Conservation (phyloP, 352 stramenopile genomes). For the Phytophthora chlamydospora region DNA sequence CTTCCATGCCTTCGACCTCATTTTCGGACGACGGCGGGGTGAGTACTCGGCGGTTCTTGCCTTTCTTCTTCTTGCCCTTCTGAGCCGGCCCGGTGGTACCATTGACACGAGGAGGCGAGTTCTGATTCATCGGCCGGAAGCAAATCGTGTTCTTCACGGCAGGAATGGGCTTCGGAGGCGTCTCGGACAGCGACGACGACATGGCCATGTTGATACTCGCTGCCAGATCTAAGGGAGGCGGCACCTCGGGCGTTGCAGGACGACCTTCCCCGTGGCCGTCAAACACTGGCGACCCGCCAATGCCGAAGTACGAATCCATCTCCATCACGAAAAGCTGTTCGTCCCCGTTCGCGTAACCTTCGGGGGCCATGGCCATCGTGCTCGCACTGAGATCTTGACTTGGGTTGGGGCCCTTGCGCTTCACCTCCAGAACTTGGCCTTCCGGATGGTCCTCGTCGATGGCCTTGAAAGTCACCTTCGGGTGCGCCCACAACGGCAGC, state of each 20-base stretch:
- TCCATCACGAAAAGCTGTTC: constrained; percentile 86
- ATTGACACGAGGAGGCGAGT: constrained; percentile 9
- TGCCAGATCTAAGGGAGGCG: constrained; percentile 59
- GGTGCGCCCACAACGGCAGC: constrained; percentile 77
- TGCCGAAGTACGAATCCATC: constrained; percentile 88
- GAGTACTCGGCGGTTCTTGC: constrained; percentile 27
- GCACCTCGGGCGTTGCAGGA: constrained; percentile 45
- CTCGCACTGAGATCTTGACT: constrained; percentile 42
- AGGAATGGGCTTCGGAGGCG: constrained; percentile 34
- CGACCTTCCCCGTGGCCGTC: constrained; percentile 35
- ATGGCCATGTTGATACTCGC: constrained; percentile 85
- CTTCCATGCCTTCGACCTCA: constrained; percentile 32
- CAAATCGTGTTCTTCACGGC: constrained; percentile 46
- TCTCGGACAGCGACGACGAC: constrained; percentile 61
- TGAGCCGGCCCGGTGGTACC: constrained; percentile 24
- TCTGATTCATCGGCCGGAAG: constrained; percentile 30
- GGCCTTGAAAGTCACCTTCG: constrained; percentile 73
- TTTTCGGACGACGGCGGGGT: constrained; percentile 24
- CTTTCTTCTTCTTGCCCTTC: constrained; percentile 52
- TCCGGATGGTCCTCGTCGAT: constrained; percentile 55
- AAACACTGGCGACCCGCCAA: constrained; percentile 81
- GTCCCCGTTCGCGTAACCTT: constrained; percentile 47
- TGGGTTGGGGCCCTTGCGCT: constrained; percentile 70
- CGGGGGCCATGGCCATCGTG: constrained; percentile 31
- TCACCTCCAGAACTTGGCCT: constrained; percentile 71